These are phyloP conservation scores for Pseudonitzschia pungens DNA, from an alignment of 108 stramenopile genomes.

Conservation along the genomic window DNA sequence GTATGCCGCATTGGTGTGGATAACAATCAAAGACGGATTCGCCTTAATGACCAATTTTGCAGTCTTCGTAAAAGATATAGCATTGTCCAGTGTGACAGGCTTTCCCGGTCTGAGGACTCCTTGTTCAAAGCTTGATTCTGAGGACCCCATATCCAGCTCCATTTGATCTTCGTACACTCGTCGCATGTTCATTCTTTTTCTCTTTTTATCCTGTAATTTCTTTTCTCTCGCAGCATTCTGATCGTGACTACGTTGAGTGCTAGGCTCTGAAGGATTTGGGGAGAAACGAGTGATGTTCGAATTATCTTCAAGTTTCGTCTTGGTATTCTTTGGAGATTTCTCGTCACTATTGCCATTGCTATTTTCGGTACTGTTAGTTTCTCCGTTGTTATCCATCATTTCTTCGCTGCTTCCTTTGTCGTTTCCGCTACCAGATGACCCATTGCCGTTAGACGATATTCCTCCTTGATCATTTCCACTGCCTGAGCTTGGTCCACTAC, in stretches of 20 bases:
- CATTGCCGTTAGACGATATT: constrained; percentile 33
- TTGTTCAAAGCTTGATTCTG: constrained; percentile 44
- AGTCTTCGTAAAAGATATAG: constrained; percentile 60
- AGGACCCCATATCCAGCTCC: constrained; percentile 63
- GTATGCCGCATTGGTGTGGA: constrained; percentile 73
- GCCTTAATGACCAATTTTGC: constrained; percentile 62
- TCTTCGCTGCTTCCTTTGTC: constrained; percentile 38
- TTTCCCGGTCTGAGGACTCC: constrained; percentile 52
- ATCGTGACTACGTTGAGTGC: constrained; percentile 2
- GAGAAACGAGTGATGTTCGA: constrained; percentile 2
- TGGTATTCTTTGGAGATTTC: neutral
- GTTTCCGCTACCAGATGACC: constrained; percentile 41
- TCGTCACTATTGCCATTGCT: constrained; percentile 1
- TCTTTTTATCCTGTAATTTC: constrained; percentile 64
- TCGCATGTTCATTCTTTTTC: constrained; percentile 69
- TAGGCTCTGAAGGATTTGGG: constrained; percentile 6
- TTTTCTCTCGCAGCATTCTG: constrained; percentile 34
- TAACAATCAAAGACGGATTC: constrained; percentile 53
- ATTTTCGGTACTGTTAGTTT: constrained; percentile 28
- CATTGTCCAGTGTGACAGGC: constrained; percentile 60
- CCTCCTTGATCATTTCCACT: constrained; percentile 45
- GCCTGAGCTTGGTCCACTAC: constrained; percentile 44
- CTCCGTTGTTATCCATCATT: constrained; percentile 25
- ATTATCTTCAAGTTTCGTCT: neutral
- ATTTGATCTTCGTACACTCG: constrained; percentile 72